These are phyloP conservation scores for Fomitopsis pulvina DNA, from an alignment of 768 basidiomycete species.

Conservation along the genomic window DNA sequence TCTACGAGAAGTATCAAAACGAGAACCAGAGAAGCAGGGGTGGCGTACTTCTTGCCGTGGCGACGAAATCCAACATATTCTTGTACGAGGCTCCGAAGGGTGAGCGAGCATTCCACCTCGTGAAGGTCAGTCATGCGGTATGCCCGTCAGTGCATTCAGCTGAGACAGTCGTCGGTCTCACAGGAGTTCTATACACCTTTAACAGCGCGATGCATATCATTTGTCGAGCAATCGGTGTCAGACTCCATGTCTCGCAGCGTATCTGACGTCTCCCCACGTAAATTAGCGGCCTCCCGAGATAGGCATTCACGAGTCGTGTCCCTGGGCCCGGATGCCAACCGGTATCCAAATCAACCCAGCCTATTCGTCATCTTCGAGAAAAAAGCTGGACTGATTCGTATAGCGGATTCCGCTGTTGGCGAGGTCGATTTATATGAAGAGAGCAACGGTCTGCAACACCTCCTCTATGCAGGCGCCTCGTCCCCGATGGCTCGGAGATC, in stretches of 20 bases:
- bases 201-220: constrained; percentile 56
- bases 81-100: constrained; percentile 79
- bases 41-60: constrained; percentile 60
- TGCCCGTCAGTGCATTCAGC: too few species aligned
- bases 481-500: constrained; percentile 24
- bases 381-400: constrained; percentile 77
- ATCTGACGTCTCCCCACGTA: constrained; percentile 31
- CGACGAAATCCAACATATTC: constrained; percentile 65
- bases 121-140: constrained; percentile 59
- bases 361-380: constrained; percentile 86
- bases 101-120: constrained; percentile 75
- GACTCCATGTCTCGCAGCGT: constrained; percentile 38
- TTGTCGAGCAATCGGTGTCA: constrained; percentile 62
- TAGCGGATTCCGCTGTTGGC: constrained; percentile 74
- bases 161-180: too few species aligned
- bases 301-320: constrained; percentile 16
- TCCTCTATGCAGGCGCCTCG: constrained; percentile 18
- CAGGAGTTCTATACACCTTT: constrained; percentile 84
- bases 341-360: constrained; percentile 66
- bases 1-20: constrained; percentile 65
- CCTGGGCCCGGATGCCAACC: constrained; percentile 12
- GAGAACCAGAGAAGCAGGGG: constrained; percentile 41
- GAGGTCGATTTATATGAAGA: constrained; percentile 63
- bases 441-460: constrained; percentile 19
- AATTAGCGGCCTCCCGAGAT: constrained; percentile 9